A percentile compares a stretch with the other conserved stretches of the same genome.
Evolutionary conservation across 2,329 filamentous ascomycete genomes (phyloP).

Genomic region (Rugonectria rugulosa): DNA sequence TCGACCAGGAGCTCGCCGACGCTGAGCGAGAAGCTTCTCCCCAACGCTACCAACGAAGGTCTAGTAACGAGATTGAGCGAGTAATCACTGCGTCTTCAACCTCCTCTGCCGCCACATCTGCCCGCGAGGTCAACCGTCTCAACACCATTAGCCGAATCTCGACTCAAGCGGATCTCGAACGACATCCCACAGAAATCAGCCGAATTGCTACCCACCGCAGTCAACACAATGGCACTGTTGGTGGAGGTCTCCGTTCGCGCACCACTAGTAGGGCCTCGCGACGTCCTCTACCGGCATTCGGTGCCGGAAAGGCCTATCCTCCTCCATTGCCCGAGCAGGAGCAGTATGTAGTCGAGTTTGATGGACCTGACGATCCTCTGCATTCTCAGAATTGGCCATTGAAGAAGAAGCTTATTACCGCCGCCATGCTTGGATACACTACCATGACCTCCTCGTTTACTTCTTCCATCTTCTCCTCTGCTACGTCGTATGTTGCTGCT

Average conservation of each 20-base stretch:
- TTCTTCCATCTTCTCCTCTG: conserved; percentile 77
- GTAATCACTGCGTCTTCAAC: conserved; percentile 60
- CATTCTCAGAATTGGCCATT: conserved; percentile 89
- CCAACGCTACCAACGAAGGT: conserved; percentile 46
- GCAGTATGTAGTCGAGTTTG: conserved; percentile 85
- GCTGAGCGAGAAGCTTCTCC: conserved; percentile 64
- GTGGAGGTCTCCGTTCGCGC: conserved; percentile 51
- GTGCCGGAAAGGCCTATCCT: conserved; percentile 77
- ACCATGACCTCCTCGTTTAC: conserved; percentile 76
- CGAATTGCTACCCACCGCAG: conserved; percentile 75
- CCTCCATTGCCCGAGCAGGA: conserved; percentile 74
- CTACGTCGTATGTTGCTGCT: conserved; percentile 62
- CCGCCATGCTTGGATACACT: conserved; percentile 74
- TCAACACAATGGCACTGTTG: conserved; percentile 78
- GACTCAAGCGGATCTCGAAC: conserved; percentile 72
- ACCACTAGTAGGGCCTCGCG: conserved; percentile 56
- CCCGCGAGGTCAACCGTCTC: conserved; percentile 30
- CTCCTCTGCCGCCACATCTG: conserved; percentile 24
- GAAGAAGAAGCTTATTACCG: conserved; percentile 76
- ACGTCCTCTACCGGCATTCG: conserved; percentile 72
- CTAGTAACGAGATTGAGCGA: conserved; percentile 66
- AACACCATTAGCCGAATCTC: conserved; percentile 66
- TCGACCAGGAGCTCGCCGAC: conserved; percentile 61
- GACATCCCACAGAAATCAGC: conserved; percentile 72
- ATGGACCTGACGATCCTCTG: conserved; percentile 81